Base-by-base conservation (phyloP, 176 grass and related monocot species). In the Pontederia paniculata region DNA sequence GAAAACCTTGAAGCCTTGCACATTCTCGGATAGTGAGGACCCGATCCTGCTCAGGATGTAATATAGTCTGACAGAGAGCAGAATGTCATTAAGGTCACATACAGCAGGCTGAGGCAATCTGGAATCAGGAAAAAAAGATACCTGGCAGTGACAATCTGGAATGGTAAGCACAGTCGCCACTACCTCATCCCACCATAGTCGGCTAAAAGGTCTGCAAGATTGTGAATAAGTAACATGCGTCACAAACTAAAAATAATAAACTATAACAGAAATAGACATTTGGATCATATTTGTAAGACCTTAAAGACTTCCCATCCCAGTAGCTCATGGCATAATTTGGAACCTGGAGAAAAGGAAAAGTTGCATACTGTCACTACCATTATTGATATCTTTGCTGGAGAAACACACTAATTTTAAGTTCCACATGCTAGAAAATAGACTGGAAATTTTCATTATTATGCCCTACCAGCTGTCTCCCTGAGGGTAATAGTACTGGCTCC, bases 1-100 rank as follows among this genome's bases (percentile, higher is more conserved):
- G 91, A 72, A 96, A 89, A 44, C 82, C 91, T 84, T 96, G 91
- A 68, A 96, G 77, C 54, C 91, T 84, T 57, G 91, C 91, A 53
- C 79, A 74, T 80, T 96, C 86, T 70, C 91, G 79, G 57, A 89
- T 71, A 65, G 86, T 96, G 52, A 96, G 86, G 0, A 73, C 62
- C 46, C 91, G 78, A 11, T 96, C 76, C 74, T 96, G 86, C 58
- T 74, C 82, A 68, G 91, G 91, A 77, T 89, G 91, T 78, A 89
- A 57, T 69, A 89, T 76, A 28, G 82, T 82, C 91, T 89, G 58
- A 44, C 80, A 66, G 67, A 60, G 73, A 57, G 8, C 6, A 20
- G 10, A 17, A n/a, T n/a, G n/a, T n/a, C n/a, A n/a, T n/a, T n/a
- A n/a, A n/a, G n/a, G n/a, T n/a, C n/a, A n/a, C n/a, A n/a, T n/a